phyloP scores from a whole-genome alignment of 2,329 filamentous ascomycete genomes.

The Purpureocillium takamizusanense region DNA sequence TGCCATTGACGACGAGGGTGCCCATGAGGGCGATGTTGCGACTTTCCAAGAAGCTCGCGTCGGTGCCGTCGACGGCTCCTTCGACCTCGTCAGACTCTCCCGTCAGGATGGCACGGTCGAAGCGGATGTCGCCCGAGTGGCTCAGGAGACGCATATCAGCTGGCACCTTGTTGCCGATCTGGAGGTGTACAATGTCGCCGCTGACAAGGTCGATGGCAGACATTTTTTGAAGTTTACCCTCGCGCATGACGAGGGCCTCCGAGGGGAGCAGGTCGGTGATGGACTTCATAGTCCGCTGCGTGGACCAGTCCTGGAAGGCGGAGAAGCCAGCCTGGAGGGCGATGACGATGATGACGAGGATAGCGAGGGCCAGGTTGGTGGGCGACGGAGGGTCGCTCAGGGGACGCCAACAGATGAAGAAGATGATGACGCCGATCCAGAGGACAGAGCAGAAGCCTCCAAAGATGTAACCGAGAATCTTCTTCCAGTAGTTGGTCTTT shows the following conservation, averaged over 20 bases:
- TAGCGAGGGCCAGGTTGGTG: slow-evolving; percentile 34
- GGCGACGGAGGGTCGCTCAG: slow-evolving; percentile 32
- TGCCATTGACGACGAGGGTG: slow-evolving; percentile 31
- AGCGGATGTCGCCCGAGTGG: slow-evolving; percentile 31
- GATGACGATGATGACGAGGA: slow-evolving; percentile 38
- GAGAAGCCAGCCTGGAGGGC: slow-evolving; percentile 35
- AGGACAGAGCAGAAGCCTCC: slow-evolving; percentile 38
- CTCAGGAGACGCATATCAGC: slow-evolving; percentile 34
- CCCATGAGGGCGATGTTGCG: slow-evolving; percentile 35
- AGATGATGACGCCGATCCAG: slow-evolving; percentile 36
- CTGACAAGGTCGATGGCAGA: slow-evolving; percentile 32
- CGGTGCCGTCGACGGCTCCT: slow-evolving; percentile 28
- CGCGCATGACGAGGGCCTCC: slow-evolving; percentile 32
- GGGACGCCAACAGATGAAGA: slow-evolving; percentile 39
- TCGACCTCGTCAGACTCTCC: slow-evolving; percentile 32
- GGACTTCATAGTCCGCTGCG: slow-evolving; percentile 34
- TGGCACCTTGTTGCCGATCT: slow-evolving; percentile 38
- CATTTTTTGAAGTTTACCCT: slow-evolving; percentile 30
- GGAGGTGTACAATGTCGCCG: slow-evolving; percentile 36
- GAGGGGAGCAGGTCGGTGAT: slow-evolving; percentile 35
- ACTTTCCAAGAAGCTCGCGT: slow-evolving; percentile 31
- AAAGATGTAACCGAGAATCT: slow-evolving; percentile 32
- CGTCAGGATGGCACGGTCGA: slow-evolving; percentile 31
- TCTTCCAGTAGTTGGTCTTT: slow-evolving; percentile 32
- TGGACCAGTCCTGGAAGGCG: slow-evolving; percentile 39